Evolutionary conservation across 1,139 yeast genomes (phyloP), one percentile per base, ranked within the genome.

Genomic region (Meyerozyma carpophila): DNA sequence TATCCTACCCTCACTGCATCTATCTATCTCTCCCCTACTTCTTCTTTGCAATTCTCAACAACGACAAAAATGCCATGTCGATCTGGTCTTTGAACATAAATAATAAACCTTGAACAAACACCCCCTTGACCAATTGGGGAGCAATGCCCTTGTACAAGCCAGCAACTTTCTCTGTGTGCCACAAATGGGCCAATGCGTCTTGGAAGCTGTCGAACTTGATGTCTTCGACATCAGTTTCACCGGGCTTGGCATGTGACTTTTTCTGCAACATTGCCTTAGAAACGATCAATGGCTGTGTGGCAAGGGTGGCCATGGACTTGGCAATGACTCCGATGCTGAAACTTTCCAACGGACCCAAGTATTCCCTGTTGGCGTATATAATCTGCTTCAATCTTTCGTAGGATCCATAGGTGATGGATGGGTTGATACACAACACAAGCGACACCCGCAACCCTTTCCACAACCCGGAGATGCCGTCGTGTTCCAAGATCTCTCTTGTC

Each of bases 361-460:
- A 64, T 44, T 67, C 58, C 58, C 75, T 72, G 46, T 51, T 56
- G 16, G 72, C 73, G 58, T 72, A 84, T 40, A 85, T 54, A 4
- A 78, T 54, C 44, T 71, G 72, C 59, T 78, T 82, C 53, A 88
- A 71, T 50, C 89, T 75, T 61, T 86, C 93, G 61, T 81, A 85
- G 2, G 90, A 75, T 5, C 95, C 95, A 61, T 87, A 89, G 5
- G 96, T 88, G 58, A 88, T 88, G 37, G 95, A 83, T 5, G 96
- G 96, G 65, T 88, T 88, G 47, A 84, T 71, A 32, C 94, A 88
- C 43, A 88, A 74, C 5, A 88, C 86, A 56, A 88, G 65, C 10
- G 90, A 82, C 8, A 90, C 95, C 59, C 88, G 82, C 49, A 88
- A 74, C 0, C 96, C 96, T 53, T 82, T 75, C 96, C 96, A 88